Evolutionary conservation across 768 basidiomycete species (phyloP).

Genomic region (Lactarius pseudohatsudake): DNA sequence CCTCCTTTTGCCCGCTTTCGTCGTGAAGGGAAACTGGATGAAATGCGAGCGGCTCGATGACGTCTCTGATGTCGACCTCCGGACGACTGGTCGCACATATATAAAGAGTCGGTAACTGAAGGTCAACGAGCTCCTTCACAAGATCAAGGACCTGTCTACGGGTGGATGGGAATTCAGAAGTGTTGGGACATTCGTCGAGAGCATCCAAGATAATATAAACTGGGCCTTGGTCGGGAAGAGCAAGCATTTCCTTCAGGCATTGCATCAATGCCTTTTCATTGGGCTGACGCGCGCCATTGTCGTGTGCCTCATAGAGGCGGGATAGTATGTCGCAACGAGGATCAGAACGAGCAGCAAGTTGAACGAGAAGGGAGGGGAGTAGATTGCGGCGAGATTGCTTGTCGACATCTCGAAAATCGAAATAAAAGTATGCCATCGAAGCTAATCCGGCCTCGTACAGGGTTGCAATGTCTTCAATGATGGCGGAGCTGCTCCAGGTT

Average conservation of each 20-base stretch:
- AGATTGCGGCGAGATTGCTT: not conserved
- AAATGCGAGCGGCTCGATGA: not conserved
- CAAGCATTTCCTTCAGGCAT: not conserved
- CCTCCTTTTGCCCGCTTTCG: not conserved
- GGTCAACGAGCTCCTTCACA: not conserved
- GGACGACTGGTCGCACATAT: not conserved
- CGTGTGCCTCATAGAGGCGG: not conserved
- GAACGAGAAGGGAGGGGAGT: not conserved
- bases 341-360: not conserved
- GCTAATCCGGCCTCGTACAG: not conserved
- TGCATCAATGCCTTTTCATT: not conserved
- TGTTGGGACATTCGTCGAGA: conserved; percentile 32
- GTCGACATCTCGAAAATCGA: not conserved
- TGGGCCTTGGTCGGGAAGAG: not conserved
- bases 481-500: not conserved
- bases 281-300: not conserved
- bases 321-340: not conserved
- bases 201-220: not conserved
- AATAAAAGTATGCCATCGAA: not conserved
- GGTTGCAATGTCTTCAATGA: not conserved
- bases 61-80: not conserved
- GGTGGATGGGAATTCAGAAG: conserved; percentile 47
- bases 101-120: not conserved
- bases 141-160: conserved; percentile 34
- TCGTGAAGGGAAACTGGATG: not conserved